Percentiles rank a stretch among this genome's conserved stretches.
These are phyloP conservation scores for Ehretia macrophylla DNA, from an alignment of 257 asterid species.

Conservation along the genomic window DNA sequence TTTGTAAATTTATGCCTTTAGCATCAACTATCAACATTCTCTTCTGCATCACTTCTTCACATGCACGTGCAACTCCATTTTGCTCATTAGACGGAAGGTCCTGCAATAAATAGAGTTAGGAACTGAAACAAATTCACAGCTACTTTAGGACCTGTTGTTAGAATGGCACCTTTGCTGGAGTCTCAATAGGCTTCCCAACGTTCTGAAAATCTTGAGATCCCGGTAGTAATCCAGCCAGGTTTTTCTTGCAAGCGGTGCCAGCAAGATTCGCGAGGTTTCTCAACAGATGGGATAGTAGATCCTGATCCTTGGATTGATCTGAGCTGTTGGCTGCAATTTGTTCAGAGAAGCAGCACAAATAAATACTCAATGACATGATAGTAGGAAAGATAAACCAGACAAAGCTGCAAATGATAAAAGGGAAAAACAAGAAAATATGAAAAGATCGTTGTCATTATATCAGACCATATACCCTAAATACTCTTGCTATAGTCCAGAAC, in stretches of 20 bases:
- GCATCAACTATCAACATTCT: slow-evolving; percentile 22
- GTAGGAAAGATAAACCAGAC: background rate
- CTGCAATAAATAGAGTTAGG: slow-evolving; percentile 28
- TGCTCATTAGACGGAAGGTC: slow-evolving; percentile 19
- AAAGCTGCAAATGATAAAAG: too few relatives aligned
- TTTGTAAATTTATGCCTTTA: slow-evolving; percentile 32
- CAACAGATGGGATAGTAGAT: slow-evolving; percentile 38
- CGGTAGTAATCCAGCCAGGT: slow-evolving; percentile 17
- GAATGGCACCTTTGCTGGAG: slow-evolving; percentile 31
- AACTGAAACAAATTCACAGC: slow-evolving; percentile 8
- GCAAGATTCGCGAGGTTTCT: slow-evolving; percentile 39
- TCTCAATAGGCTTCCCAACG: slow-evolving; percentile 24
- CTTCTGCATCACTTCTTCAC: slow-evolving; percentile 18
- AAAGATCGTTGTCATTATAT: too few relatives aligned
- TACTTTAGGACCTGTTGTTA: slow-evolving; percentile 3
- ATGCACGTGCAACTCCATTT: slow-evolving; percentile 18
- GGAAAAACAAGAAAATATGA: too few relatives aligned
- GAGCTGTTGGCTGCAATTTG: slow-evolving; percentile 36
- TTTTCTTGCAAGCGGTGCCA: slow-evolving; percentile 28
- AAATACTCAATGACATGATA: slow-evolving; percentile 1
- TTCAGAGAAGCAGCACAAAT: slow-evolving; percentile 10
- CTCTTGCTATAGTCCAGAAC: too few relatives aligned
- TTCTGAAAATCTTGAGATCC: slow-evolving; percentile 28
- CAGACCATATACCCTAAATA: too few relatives aligned
- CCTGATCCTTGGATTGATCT: slow-evolving; percentile 43